Base-by-base conservation (phyloP, 306 rosid species). In the Fragaria vesca region DNA sequence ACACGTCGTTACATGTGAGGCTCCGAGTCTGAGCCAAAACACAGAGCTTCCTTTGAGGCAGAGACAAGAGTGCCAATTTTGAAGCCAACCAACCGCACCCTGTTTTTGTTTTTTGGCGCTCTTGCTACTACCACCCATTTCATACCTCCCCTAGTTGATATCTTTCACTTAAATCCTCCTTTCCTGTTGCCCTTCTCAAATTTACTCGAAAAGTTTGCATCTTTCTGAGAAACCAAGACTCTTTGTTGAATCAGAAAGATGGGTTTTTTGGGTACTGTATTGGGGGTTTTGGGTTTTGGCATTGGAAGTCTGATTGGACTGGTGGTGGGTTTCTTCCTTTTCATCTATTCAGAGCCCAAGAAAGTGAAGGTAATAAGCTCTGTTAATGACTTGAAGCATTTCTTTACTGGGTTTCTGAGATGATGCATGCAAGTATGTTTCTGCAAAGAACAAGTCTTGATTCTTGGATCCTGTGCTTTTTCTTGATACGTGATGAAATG, bases 291-390 rank as follows among this genome's bases (percentile, higher is more conserved):
- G 67, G 97, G 97, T 57, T 92, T 90, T 76, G 74, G 74, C 40
- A 28, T 92, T 75, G 97, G 97, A 83, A 72, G 87, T 43, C 84
- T 87, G 65, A 12, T 86, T 65, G 97, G 97, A 4, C 83, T 92
- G 72, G 66, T 92, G 72, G 84, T 89, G 30, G 96, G 96, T 1
- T 92, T 92, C 85, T 88, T 72, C 72, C 79, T 92, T 63, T 90
- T 92, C 83, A 83, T 92, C 74, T 86, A 85, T 76, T 81, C 93
- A 0, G 82, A 90, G 71, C 80, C 96, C 38, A 81, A 81, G 54
- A 82, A 78, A 80, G 90, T 87, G 15, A 76, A 88, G 97, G 97
- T 90, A 78, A 40, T 90, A 78, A 40, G 6, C 16, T 54, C 71
- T 30, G 20, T 12, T 43, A 2, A 11, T 58, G 34, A 58, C 65